Evolutionary conservation across 1,139 yeast genomes (phyloP), one percentile per base, ranked within the genome.

Genomic region (Nakaseomyces sp.): DNA sequence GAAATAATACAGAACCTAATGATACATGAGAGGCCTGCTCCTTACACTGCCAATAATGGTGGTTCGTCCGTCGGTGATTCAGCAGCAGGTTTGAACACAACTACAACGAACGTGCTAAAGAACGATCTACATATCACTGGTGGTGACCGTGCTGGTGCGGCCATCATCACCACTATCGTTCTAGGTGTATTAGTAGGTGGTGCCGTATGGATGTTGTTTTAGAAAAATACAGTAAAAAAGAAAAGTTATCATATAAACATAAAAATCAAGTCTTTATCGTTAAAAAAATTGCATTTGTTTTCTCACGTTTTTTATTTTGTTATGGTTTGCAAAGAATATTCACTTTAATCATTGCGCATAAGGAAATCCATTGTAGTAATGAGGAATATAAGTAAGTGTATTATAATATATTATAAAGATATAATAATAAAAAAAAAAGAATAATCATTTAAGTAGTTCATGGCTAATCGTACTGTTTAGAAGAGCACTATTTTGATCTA

Each of bases 111-210:
- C 17, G 63, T 68, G 16, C 58, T 68, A 41, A 70, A 70, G 29
- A 66, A 70, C 41, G 59, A 66, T 3, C 57, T 85, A 51, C 58
- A 62, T 8, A 71, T 87, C 44, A 68, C 71, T 37, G 59, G 68
- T 3, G 79, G 78, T 45, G 96, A 86, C 61, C 74, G 67, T 47
- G 95, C 89, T 0, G 96, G 96, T 36, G 96, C 96, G 1, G 86
- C 88, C 31, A 72, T 87, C 32, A 70, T 86, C 43, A 89, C 96
- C 2, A 89, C 86, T 1, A 58, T 85, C 13, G 71, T 86, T n/a
- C 72, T 85, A 38, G 71, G 75, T 2, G 65, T 76, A 5, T 59
- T 85, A 32, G 60, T 79, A 24, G 87, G 78, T 17, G 72, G 84
- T 18, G 76, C 82, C 37, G 72, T 77, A 17, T 87, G 96, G 95